phyloP scores from a whole-genome alignment of 73 alveolate genomes.

The Diophrys appendiculata region DNA sequence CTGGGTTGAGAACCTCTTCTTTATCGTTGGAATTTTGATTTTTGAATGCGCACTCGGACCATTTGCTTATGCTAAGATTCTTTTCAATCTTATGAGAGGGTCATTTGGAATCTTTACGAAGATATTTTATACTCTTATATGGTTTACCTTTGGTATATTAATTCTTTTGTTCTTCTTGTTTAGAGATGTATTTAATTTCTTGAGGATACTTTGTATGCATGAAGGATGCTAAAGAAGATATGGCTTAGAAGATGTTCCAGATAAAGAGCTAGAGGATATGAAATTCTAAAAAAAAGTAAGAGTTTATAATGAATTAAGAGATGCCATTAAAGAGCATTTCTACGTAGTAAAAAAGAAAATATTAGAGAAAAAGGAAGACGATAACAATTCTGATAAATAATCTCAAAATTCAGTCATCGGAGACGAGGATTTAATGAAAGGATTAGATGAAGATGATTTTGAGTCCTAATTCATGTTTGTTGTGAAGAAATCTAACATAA shows the following conservation, averaged over 20 bases:
- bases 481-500: neutral
- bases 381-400: neutral
- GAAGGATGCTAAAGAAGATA: constrained; percentile 17
- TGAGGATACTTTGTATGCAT: constrained; percentile 10
- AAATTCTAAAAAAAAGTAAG: neutral
- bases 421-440: neutral
- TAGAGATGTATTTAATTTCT: neutral
- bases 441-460: neutral
- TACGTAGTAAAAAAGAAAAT: neutral
- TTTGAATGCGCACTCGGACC: constrained; percentile 24
- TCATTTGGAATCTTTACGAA: neutral
- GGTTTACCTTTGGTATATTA: constrained; percentile 13
- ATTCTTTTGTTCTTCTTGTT: neutral
- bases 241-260: constrained; percentile 1
- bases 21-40: constrained; percentile 1
- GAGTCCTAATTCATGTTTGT: constrained; percentile 13
- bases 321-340: neutral
- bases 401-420: neutral
- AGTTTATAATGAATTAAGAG: constrained; percentile 1
- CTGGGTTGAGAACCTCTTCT: constrained; percentile 54
- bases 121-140: neutral
- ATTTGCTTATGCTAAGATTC: constrained; percentile 11
- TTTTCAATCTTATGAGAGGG: constrained; percentile 1
- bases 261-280: neutral
- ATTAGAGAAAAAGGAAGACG: no score